Base-by-base conservation (phyloP, 108 stramenopile genomes). In the Cyclotella choctawhatcheeana region DNA sequence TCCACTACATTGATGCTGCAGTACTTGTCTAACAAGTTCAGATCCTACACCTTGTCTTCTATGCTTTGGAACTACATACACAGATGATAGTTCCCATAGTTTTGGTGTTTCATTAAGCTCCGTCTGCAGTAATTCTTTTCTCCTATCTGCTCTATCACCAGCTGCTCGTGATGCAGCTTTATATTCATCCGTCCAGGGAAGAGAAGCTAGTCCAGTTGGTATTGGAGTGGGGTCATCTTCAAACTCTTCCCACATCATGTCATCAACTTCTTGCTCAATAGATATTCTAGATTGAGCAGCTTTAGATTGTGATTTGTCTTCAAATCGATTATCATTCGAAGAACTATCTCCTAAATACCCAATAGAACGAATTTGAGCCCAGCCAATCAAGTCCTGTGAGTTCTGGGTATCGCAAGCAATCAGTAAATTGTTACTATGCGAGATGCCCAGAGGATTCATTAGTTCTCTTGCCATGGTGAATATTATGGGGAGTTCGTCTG, bases 141-240 rank as follows among this genome's bases (percentile, higher is more conserved):
- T 45, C 0, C 74, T 67, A 58, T 69, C 45, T 31, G 22, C n/a
- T 14, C 83, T 40, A 16, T 68, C 50, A 3, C 34, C 58, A 25
- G 72, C 71, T 1, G 69, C 40, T 44, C 51, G 32, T 1, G 48
- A 40, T 17, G 68, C 61, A 30, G 52, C 55, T n/a, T 59, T 52
- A 53, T 84, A 84, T 30, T 84, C 83, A 22, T 69, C 69, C 14
- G 76, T 73, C 83, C 83, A 84, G 14, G 83, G 83, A 10, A 84
- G 61, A 20, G 79, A 81, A 25, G 67, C 54, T 27, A 76, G 65
- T n/a, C 79, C 79, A 31, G 16, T 68, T 12, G 79, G 74, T 47
- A 84, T 47, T 22, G 47, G 56, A 27, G 62, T 67, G n/a, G 55
- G 18, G n/a, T 77, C 71, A 25, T 83, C 77, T 45, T 84, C 83